Base-by-base conservation (phyloP, 495 filamentous ascomycete genomes). In the Penicillium argentinense region DNA sequence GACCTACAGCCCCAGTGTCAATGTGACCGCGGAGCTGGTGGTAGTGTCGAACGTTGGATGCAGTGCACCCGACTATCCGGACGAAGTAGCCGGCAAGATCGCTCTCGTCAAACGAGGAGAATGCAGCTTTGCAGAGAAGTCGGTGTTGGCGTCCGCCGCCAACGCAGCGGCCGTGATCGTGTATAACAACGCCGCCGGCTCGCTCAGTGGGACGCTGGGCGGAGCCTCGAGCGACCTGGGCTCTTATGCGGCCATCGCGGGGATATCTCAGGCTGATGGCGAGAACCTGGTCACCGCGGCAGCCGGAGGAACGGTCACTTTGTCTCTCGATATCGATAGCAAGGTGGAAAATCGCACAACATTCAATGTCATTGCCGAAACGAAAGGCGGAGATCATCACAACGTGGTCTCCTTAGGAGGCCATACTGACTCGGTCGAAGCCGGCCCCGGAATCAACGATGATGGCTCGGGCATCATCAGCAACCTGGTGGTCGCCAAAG, bases 321-420 rank as follows among this genome's bases (percentile, higher is more conserved):
- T 63, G 3, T 51, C 55, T 26, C 51, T 73, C 12, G 40, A 49
- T 24, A 50, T 75, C 3, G 50, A 77, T 30, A 62, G 69, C 23
- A 52, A 68, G 30, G 49, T 72, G 9, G 72, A 80, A 51, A 69
- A 72, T 33, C 66, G 76, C 13, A 72, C 69, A 4, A 84, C 69
- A 0, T 73, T 74, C 68, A 88, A 89, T 48, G 81, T 89, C n/a
- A 71, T 88, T 43, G 86, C 84, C 8, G 75, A 80, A 56, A 80
- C 83, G 25, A 84, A 83, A 51, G 64, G 55, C 8, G 86, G 86
- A 43, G 78, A 88, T 62, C 76, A 79, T 13, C 67, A 82, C 46
- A 86, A 85, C 51, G 72, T 83, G 12, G 60, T 89, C 36, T 64
- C 79, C 4, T 57, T 87, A 0, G 86, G 85, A 33, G 84, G 76